A percentile compares a stretch with the other conserved stretches of the same genome.
phyloP scores from a whole-genome alignment of 805 yeast genomes.

The Candida nanaspora region DNA sequence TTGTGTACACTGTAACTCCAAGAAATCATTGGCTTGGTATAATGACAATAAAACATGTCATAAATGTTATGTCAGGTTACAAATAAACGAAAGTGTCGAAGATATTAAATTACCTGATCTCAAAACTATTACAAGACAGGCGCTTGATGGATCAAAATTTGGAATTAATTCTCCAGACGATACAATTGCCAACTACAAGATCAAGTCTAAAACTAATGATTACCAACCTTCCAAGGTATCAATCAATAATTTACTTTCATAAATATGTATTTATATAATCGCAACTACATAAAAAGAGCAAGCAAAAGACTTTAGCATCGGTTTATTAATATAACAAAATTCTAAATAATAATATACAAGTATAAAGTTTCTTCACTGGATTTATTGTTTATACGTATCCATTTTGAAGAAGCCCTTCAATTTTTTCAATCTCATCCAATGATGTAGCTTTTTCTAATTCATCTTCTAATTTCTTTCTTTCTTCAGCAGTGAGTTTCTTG shows the following conservation, averaged over 20 bases:
- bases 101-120: constrained; percentile 18
- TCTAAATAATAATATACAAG: too few relatives aligned
- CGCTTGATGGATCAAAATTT: constrained; percentile 15
- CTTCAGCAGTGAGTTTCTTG: constrained; percentile 46
- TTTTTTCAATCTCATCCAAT: constrained; percentile 65
- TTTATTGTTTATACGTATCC: constrained; percentile 16
- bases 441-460: constrained; percentile 58
- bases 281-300: too few relatives aligned
- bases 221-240: constrained; percentile 9
- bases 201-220: neutral
- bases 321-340: too few relatives aligned
- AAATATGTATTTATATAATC: too few relatives aligned
- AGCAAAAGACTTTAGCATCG: too few relatives aligned
- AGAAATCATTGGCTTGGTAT: neutral
- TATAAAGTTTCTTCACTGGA: too few relatives aligned
- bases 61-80: constrained; percentile 18
- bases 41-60: constrained; percentile 11
- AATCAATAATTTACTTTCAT: constrained; percentile 15
- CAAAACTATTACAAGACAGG: constrained; percentile 1
- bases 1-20: neutral
- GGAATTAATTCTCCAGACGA: constrained; percentile 11
- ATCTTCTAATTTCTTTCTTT: constrained; percentile 40
- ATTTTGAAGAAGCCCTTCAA: constrained; percentile 47
- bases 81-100: constrained; percentile 14
- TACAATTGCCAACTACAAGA: constrained; percentile 1